phyloP scores from a whole-genome alignment of 768 basidiomycete species.

The Hericium alpestre region DNA sequence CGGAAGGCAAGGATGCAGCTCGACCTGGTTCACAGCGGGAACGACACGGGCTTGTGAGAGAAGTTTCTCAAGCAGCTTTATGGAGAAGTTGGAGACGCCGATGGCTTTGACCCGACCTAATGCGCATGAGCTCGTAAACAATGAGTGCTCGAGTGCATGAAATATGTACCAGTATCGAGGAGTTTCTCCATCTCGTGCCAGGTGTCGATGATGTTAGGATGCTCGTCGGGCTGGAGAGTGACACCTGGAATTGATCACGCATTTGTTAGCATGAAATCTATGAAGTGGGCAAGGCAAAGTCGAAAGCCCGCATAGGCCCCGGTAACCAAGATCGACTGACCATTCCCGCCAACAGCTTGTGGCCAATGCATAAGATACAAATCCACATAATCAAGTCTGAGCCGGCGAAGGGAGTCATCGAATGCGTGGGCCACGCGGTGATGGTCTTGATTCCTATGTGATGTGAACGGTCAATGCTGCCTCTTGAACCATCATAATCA shows the following conservation, averaged over 20 bases:
- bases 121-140: neutral
- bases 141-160: neutral
- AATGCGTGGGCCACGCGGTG: slow-evolving; percentile 20
- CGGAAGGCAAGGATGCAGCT: slow-evolving; percentile 62
- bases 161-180: slow-evolving; percentile 17
- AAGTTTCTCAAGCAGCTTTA: slow-evolving; percentile 25
- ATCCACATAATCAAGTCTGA: slow-evolving; percentile 28
- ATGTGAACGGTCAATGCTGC: neutral
- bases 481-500: neutral
- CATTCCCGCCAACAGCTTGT: slow-evolving; percentile 10
- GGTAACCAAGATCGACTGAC: neutral
- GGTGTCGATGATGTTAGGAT: slow-evolving; percentile 29
- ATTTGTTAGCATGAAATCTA: neutral
- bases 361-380: slow-evolving; percentile 31
- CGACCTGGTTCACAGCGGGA: slow-evolving; percentile 63
- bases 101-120: slow-evolving; percentile 23
- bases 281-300: neutral
- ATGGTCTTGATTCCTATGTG: slow-evolving; percentile 12
- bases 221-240: slow-evolving; percentile 37
- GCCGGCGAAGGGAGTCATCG: slow-evolving; percentile 18
- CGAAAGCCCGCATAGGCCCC: neutral
- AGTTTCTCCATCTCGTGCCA: slow-evolving; percentile 28
- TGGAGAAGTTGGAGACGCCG: slow-evolving; percentile 34
- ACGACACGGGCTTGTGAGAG: slow-evolving; percentile 37
- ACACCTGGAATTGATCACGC: neutral